Percentiles rank a stretch among this genome's conserved stretches.
These are phyloP conservation scores for Tylopilus sp. DNA, from an alignment of 1,284 basidiomycete genomes.

Conservation along the genomic window DNA sequence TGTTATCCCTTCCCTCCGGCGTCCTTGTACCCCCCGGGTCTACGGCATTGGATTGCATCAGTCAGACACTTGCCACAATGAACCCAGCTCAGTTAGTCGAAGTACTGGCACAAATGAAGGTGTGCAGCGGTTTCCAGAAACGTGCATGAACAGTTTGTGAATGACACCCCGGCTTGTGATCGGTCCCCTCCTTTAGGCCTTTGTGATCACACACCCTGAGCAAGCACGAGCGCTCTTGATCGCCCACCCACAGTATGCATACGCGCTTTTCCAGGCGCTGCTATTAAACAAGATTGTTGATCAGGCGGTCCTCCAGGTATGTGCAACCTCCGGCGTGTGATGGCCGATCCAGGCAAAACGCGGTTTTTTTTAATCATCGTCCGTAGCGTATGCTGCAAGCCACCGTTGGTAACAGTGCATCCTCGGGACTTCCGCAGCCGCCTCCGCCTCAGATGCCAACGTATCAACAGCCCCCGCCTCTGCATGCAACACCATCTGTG, in stretches of 20 bases:
- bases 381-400: slow-evolving; percentile 35
- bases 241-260: slow-evolving; percentile 89
- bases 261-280: slow-evolving; percentile 95
- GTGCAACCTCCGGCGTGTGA: slow-evolving; percentile 22
- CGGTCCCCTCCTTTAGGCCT: slow-evolving; percentile 51
- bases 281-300: slow-evolving; percentile 95
- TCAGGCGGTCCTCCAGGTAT: slow-evolving; percentile 71
- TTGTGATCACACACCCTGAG: slow-evolving; percentile 88
- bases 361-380: slow-evolving; percentile 14
- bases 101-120: slow-evolving; percentile 98
- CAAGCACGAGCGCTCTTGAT: slow-evolving; percentile 80
- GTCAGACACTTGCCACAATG: slow-evolving; percentile 81
- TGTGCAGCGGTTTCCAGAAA: slow-evolving; percentile 38
- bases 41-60: slow-evolving; percentile 82
- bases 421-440: slow-evolving; percentile 28
- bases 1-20: slow-evolving; percentile 74
- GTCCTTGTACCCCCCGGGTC: slow-evolving; percentile 73
- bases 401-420: slow-evolving; percentile 22
- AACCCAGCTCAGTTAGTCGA: slow-evolving; percentile 86
- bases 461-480: slow-evolving; percentile 37
- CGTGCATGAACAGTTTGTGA: slow-evolving; percentile 24
- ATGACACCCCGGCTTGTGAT: slow-evolving; percentile 19
- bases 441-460: slow-evolving; percentile 33
- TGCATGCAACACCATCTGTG: slow-evolving; percentile 37
- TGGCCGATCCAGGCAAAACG: slow-evolving; percentile 15